Conservation (phyloP, 345 rosid genomes). For the Hibiscus trionum region DNA sequence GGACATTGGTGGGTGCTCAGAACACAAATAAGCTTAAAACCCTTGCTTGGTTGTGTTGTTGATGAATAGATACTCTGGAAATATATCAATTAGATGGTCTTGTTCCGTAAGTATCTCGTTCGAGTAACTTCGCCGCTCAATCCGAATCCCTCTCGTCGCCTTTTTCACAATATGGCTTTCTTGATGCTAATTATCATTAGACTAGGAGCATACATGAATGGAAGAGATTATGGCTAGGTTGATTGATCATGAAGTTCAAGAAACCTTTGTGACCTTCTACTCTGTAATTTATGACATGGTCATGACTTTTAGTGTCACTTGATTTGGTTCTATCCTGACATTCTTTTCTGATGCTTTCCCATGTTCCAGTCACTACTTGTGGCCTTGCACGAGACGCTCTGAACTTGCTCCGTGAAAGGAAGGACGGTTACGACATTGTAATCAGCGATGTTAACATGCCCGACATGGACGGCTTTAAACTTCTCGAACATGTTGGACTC, state of each 20-base stretch:
- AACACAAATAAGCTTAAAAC: too few species aligned
- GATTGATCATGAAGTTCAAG: not conserved
- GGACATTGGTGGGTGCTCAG: too few species aligned
- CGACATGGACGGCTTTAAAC: constrained; percentile 99
- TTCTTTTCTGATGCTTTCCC: constrained; percentile 11
- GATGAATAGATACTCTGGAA: not conserved
- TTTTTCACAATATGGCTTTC: not conserved
- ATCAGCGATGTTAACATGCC: constrained; percentile 98
- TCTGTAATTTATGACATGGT: not conserved
- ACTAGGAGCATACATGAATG: not conserved
- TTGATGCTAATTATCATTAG: not conserved
- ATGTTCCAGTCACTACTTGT: constrained; percentile 69
- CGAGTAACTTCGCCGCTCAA: not conserved
- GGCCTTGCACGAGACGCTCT: constrained; percentile 88
- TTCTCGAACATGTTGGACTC: constrained; percentile 88
- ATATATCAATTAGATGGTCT: not conserved
- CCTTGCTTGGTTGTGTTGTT: not conserved
- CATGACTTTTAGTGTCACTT: not conserved
- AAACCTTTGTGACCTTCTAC: not conserved
- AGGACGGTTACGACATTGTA: constrained; percentile 84
- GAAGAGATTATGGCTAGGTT: not conserved
- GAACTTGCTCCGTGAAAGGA: constrained; percentile 66
- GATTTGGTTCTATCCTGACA: not conserved
- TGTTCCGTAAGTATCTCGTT: not conserved
- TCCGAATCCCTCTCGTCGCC: not conserved